These are phyloP conservation scores for Whalleya microplaca DNA, from an alignment of 2,329 filamentous ascomycete genomes.

Conservation along the genomic window DNA sequence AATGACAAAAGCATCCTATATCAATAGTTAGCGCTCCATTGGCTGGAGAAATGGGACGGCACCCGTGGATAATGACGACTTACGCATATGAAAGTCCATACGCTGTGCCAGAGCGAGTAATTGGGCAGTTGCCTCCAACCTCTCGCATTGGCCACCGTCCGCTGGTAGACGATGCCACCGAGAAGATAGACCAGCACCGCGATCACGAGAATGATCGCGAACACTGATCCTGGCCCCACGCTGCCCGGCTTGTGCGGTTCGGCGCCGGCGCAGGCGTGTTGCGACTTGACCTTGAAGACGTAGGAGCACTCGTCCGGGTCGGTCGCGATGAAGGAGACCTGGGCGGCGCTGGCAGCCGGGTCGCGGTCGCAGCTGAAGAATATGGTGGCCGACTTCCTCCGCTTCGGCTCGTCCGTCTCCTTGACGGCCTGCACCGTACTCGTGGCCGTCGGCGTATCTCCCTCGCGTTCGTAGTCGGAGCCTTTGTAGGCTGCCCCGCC, in stretches of 20 bases:
- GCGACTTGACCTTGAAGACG: conserved; percentile 89
- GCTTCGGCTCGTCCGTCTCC: conserved; percentile 34
- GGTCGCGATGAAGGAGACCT: conserved; percentile 79
- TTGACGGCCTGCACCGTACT: conserved; percentile 27
- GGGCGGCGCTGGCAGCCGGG: conserved; percentile 67
- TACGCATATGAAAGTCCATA: conserved; percentile 84
- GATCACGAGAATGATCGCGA: conserved; percentile 79
- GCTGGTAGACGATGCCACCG: conserved; percentile 93
- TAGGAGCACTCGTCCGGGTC: conserved; percentile 92
- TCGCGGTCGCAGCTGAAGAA: conserved; percentile 93
- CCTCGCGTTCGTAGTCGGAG: conserved; percentile 36
- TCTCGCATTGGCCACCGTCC: conserved; percentile 89
- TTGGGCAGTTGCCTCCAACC: conserved; percentile 97
- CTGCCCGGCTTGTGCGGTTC: conserved; percentile 74
- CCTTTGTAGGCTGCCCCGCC: conserved; percentile 40
- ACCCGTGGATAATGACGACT: conserved; percentile 42
- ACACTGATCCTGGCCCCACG: conserved; percentile 74
- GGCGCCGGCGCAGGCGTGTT: conserved; percentile 73
- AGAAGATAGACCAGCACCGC: conserved; percentile 87
- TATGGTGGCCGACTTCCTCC: conserved; percentile 81
- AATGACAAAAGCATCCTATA: conserved; percentile 68
- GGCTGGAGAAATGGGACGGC: conserved; percentile 10
- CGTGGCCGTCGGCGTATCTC: conserved; percentile 29
- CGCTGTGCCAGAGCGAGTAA: conserved; percentile 88
- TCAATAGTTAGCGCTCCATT: conserved; percentile 8